Evolutionary conservation across 1,284 basidiomycete species (phyloP), one percentile per base, ranked within the genome.

Genomic region (Sporisorium scitamineum): DNA sequence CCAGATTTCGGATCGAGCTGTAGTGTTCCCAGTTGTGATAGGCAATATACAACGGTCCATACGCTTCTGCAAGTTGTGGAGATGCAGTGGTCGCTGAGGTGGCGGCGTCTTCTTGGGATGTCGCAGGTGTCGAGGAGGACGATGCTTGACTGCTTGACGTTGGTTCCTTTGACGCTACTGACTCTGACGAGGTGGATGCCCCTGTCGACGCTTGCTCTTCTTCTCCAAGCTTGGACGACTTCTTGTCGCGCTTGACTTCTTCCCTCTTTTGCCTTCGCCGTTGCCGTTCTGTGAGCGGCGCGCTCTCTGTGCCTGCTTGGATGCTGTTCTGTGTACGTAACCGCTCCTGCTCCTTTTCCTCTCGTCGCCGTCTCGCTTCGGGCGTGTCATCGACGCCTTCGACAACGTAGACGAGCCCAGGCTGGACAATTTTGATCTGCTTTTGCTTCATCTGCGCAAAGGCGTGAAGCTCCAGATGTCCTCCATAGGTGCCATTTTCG

Each of bases 11-110:
- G 57, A 95, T 92, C 22, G 92, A 93, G n/a, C 93, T 94, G 83
- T 95, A 95, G 85, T 95, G 94, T 82, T 95, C 93, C 93, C 93
- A 95, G 80, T 94, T 93, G 82, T 95, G 92, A 83, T 94, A 94
- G 34, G 83, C 83, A 53, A 84, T 74, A 67, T 81, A 80, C 18
- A 84, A 69, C 4, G 83, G 80, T 1, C 83, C 83, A 34, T 73
- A 78, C 10, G 79, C 76, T 53, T 84, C 83, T 27, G 74, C 66
- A 3, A 42, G 61, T 18, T 48, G 44, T 14, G 39, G 7, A 2
- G 47, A n/a, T 22, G 53, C 13, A 8, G 14, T 9, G 13, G 51
- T 16, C 18, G 39, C 26, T 32, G 41, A 4, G 14, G 47, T n/a
- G 11, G 48, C 44, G 26, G 41, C 32, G 32, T 32, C 31, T 10